phyloP scores from a whole-genome alignment of 2,329 filamentous ascomycete genomes.

The Claviceps humidiphila region DNA sequence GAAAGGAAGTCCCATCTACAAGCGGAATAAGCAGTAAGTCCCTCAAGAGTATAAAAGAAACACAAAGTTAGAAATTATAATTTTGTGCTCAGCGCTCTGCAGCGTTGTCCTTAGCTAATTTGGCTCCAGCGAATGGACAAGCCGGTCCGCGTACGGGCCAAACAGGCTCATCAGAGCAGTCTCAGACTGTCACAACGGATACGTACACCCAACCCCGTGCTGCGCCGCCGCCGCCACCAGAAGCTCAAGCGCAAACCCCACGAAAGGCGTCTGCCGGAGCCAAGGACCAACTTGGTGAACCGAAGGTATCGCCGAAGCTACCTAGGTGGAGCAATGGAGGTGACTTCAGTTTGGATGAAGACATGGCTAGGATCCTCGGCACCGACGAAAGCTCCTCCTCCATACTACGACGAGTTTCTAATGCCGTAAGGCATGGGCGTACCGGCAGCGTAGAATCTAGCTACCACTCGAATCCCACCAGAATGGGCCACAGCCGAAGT shows the following conservation, averaged over 20 bases:
- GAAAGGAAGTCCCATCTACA: conserved; percentile 48
- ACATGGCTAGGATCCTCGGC: conserved; percentile 78
- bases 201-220: conserved; percentile 46
- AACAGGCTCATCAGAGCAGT: not conserved
- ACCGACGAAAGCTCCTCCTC: conserved; percentile 66
- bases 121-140: conserved; percentile 3
- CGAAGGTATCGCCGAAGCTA: conserved; percentile 50
- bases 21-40: conserved; percentile 29
- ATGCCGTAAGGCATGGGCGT: conserved; percentile 83
- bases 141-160: not conserved
- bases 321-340: conserved; percentile 66
- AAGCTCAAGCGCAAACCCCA: conserved; percentile 18
- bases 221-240: conserved; percentile 37
- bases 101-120: not conserved
- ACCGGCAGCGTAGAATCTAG: conserved; percentile 63
- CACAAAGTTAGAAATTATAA: not conserved
- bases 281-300: conserved; percentile 23
- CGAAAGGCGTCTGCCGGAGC: conserved; percentile 36
- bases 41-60: not conserved
- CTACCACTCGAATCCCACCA: conserved; percentile 21
- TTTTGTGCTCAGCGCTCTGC: not conserved
- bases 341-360: conserved; percentile 90
- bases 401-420: conserved; percentile 78
- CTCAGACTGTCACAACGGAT: conserved; percentile 24
- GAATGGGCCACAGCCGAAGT: conserved; percentile 43